Evolutionary conservation across 257 asterid species (phyloP).

Genomic region (Galeopsis tetrahit): DNA sequence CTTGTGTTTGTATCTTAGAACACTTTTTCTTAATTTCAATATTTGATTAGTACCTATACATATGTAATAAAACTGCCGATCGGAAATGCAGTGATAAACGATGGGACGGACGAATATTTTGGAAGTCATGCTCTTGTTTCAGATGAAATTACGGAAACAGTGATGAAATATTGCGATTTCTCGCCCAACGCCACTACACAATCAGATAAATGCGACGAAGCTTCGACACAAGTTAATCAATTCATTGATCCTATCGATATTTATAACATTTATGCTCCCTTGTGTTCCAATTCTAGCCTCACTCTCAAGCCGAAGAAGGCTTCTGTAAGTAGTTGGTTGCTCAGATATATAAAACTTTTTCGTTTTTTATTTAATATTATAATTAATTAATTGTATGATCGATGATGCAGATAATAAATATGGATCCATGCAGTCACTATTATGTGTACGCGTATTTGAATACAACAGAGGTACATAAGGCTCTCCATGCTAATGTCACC

Average conservation of each 20-base stretch:
- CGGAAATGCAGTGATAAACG: slow-evolving; percentile 78
- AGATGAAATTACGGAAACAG: slow-evolving; percentile 35
- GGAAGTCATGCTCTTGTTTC: slow-evolving; percentile 73
- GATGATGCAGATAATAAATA: too few relatives aligned
- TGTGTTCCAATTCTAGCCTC: slow-evolving; percentile 49
- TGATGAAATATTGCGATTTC: slow-evolving; percentile 55
- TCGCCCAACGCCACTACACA: slow-evolving; percentile 36
- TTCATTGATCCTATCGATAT: slow-evolving; percentile 41
- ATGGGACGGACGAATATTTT: slow-evolving; percentile 67
- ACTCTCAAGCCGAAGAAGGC: slow-evolving; percentile 55
- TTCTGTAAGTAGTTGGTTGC: slow-evolving; percentile 44
- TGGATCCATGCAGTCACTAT: too few relatives aligned
- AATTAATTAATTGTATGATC: too few relatives aligned
- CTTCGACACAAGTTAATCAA: slow-evolving; percentile 34
- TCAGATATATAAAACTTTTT: too few relatives aligned
- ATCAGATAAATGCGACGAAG: slow-evolving; percentile 37
- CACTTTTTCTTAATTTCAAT: too few relatives aligned
- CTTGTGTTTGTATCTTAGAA: slow-evolving; percentile 21
- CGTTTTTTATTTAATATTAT: too few relatives aligned
- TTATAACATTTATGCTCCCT: slow-evolving; percentile 74
- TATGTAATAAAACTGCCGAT: slow-evolving; percentile 41
- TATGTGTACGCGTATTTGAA: too few relatives aligned
- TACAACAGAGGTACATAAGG: too few relatives aligned
- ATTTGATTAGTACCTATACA: too few relatives aligned
- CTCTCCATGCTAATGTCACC: too few relatives aligned